These are phyloP conservation scores for Hibiscus tridactylites DNA, from an alignment of 345 rosid genomes.

Conservation along the genomic window DNA sequence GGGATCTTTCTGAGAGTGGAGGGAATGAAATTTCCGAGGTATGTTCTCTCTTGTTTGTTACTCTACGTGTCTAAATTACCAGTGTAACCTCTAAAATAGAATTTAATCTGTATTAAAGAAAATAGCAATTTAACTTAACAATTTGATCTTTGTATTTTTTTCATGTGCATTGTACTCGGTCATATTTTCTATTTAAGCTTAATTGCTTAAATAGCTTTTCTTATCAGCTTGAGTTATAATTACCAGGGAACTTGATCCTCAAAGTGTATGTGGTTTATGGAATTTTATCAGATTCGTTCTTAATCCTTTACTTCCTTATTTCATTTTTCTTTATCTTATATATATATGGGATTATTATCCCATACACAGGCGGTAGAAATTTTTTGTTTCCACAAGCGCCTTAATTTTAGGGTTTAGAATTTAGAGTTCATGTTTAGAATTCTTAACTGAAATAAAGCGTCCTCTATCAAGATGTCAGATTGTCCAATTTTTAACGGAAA, in stretches of 20 bases:
- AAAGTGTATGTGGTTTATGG: background rate
- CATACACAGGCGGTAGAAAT: too few species aligned
- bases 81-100: background rate
- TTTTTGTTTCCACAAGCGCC: too few species aligned
- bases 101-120: background rate
- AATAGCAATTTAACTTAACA: background rate
- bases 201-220: background rate
- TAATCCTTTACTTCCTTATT: background rate
- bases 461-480: background rate
- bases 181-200: background rate
- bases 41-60: slow-evolving; percentile 9
- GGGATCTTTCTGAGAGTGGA: slow-evolving; percentile 88
- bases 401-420: too few species aligned
- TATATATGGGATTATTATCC: background rate
- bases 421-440: too few species aligned
- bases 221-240: background rate
- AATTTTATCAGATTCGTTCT: background rate
- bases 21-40: slow-evolving; percentile 69
- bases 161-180: background rate
- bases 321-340: background rate
- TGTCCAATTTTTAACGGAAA: background rate
- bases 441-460: background rate
- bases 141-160: background rate
- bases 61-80: background rate
- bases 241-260: background rate